Conservation (phyloP, 805 yeast species). For the Starmerella vitae region DNA sequence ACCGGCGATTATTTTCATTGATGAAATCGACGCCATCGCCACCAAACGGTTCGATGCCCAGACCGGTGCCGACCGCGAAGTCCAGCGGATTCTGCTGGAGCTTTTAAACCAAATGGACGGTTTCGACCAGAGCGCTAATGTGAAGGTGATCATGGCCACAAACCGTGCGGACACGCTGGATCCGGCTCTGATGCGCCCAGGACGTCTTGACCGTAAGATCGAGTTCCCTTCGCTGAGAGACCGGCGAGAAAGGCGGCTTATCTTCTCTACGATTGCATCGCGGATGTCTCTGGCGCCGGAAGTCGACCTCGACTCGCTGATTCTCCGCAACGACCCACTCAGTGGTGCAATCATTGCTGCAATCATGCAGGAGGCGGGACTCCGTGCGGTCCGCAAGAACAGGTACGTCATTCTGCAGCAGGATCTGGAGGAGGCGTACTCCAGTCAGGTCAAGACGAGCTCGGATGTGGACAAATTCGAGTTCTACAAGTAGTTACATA, state of each 20-base stretch:
- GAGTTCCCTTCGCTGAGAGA: constrained; percentile 95
- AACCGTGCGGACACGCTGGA: constrained; percentile 98
- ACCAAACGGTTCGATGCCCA: constrained; percentile 98
- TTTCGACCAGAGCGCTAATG: constrained; percentile 87
- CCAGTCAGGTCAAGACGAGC: constrained; percentile 90
- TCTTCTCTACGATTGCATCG: constrained; percentile 89
- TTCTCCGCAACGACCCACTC: constrained; percentile 88
- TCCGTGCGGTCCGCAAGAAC: constrained; percentile 95
- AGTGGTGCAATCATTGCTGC: constrained; percentile 97
- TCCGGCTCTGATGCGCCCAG: constrained; percentile 96
- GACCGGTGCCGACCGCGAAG: constrained; percentile 99
- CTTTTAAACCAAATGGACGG: constrained; percentile 98
- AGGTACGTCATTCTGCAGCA: constrained; percentile 91
- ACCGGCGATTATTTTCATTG: constrained; percentile 93
- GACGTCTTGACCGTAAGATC: constrained; percentile 94
- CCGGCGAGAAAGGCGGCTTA: constrained; percentile 93
- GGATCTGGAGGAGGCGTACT: constrained; percentile 96
- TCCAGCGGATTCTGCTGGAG: constrained; percentile 92
- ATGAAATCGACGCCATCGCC: constrained; percentile 98
- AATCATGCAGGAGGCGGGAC: constrained; percentile 99
- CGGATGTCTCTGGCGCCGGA: constrained; percentile 98
- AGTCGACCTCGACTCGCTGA: constrained; percentile 86
- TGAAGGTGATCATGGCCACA: constrained; percentile 98
- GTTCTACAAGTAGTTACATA: constrained; percentile 83
- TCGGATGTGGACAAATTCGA: constrained; percentile 95